Evolutionary conservation across 139 green algal species (phyloP).

Genomic region (Volvox reticuliferus): DNA sequence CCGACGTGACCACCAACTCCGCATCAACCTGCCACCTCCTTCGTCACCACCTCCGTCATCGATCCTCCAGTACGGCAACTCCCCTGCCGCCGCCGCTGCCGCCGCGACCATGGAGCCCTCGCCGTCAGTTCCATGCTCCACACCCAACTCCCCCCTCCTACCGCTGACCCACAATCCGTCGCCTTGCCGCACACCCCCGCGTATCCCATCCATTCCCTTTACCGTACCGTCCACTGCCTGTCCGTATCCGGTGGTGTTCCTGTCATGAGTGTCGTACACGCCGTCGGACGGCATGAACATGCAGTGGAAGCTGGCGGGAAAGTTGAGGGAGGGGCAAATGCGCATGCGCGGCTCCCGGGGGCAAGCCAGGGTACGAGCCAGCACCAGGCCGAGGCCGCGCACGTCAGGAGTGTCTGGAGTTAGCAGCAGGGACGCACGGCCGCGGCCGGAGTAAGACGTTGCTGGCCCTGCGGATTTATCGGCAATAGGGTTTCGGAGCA

Average conservation of each 20-base stretch:
- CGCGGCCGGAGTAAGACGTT: background rate
- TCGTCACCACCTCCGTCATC: background rate
- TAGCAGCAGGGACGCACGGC: constrained; percentile 59
- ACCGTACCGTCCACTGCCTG: background rate
- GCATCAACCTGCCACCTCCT: background rate
- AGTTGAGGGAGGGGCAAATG: constrained; percentile 46
- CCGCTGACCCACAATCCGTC: background rate
- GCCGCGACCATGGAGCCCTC: background rate
- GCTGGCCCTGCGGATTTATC: constrained; percentile 68
- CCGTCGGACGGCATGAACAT: constrained; percentile 61
- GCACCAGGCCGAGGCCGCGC: constrained; percentile 16
- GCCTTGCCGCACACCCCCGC: background rate
- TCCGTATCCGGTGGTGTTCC: background rate
- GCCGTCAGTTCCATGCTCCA: background rate
- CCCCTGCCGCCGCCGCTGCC: background rate
- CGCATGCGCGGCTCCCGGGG: constrained; percentile 59
- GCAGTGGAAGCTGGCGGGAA: constrained; percentile 67
- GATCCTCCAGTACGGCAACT: background rate
- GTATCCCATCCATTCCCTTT: background rate
- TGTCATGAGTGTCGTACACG: background rate
- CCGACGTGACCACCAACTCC: background rate
- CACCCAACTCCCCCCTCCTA: background rate
- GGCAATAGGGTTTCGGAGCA: background rate
- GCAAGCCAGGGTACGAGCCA: constrained; percentile 73
- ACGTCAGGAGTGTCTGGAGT: constrained; percentile 68